Conservation (phyloP, 345 rosid genomes). For the Eucalyptus marginata region DNA sequence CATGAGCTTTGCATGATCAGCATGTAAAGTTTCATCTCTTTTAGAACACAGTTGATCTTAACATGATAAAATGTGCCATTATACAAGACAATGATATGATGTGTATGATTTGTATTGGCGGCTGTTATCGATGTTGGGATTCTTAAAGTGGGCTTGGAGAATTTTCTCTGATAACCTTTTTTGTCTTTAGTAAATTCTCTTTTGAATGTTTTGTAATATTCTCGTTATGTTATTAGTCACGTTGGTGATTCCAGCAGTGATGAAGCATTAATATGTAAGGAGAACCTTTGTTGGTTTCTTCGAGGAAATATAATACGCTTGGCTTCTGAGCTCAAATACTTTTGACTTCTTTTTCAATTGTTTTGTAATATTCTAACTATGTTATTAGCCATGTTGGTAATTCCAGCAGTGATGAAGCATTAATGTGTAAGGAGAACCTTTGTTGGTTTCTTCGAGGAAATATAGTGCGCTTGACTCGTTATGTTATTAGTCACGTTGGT, state of each 20-base stretch:
- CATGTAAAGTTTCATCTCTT: background rate
- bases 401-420: constrained; percentile 29
- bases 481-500: background rate
- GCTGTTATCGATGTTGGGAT: background rate
- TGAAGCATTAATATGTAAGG: constrained; percentile 40
- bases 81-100: background rate
- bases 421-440: constrained; percentile 29
- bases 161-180: background rate
- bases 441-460: constrained; percentile 24
- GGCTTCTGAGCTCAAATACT: constrained; percentile 6
- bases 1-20: background rate
- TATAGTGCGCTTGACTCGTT: background rate
- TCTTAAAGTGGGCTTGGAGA: background rate
- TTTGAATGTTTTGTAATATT: background rate
- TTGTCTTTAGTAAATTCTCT: background rate
- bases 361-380: background rate
- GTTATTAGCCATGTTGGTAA: background rate
- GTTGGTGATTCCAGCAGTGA: constrained; percentile 4
- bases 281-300: constrained; percentile 14
- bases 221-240: background rate
- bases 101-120: background rate
- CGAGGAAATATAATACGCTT: constrained; percentile 32
- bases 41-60: background rate
- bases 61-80: background rate
- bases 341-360: no score